phyloP scores from a whole-genome alignment of 306 rosid genomes.

The Corylus americana region DNA sequence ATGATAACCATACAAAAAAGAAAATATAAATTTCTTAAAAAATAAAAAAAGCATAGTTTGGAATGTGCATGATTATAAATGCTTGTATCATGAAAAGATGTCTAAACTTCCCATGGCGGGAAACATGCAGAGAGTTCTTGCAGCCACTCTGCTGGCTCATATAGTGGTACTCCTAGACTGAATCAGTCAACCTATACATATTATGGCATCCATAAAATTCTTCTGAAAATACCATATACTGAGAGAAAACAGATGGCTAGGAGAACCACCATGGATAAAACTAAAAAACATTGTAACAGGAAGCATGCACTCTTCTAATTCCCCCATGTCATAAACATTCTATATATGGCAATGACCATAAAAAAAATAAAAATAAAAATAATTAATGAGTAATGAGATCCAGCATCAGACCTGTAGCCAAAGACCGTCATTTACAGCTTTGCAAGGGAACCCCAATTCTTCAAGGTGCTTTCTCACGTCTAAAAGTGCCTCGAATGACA shows the following conservation, averaged over 20 bases:
- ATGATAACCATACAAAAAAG: slow-evolving; percentile 18
- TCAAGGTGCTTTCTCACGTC: slow-evolving; percentile 92
- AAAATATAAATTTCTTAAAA: slow-evolving; percentile 25
- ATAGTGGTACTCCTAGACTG: background rate
- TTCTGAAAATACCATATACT: background rate
- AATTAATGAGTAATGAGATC: slow-evolving; percentile 3
- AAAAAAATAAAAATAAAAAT: background rate
- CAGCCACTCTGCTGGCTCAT: slow-evolving; percentile 3
- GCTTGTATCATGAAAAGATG: background rate
- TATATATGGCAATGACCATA: background rate
- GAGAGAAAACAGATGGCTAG: background rate
- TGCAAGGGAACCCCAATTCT: slow-evolving; percentile 92
- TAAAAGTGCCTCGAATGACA: slow-evolving; percentile 95
- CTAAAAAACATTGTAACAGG: background rate
- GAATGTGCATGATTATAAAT: background rate
- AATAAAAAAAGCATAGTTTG: slow-evolving; percentile 7
- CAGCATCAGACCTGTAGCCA: slow-evolving; percentile 86
- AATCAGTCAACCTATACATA: background rate
- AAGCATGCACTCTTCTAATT: slow-evolving; percentile 1
- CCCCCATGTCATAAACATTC: background rate
- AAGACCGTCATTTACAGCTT: slow-evolving; percentile 94
- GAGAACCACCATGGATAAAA: slow-evolving; percentile 6
- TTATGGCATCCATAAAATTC: background rate
- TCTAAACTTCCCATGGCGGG: background rate
- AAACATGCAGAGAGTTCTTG: background rate